phyloP scores from a whole-genome alignment of 2,329 filamentous ascomycete species.

The Talaromyces sp. region DNA sequence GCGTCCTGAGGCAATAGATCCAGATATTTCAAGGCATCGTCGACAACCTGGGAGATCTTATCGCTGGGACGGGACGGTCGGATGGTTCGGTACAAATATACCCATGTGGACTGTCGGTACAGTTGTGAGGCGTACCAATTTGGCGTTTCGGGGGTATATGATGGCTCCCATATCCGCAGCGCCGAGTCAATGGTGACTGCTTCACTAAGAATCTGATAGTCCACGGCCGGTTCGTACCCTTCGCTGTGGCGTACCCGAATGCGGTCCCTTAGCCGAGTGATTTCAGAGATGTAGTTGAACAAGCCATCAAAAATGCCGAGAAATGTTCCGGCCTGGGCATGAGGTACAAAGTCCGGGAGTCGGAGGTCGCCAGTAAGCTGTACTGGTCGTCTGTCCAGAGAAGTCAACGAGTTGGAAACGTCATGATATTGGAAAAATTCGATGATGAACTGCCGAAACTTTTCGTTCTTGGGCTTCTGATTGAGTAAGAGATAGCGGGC shows the following conservation, averaged over 20 bases:
- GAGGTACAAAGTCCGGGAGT: constrained; percentile 53
- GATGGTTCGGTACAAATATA: constrained; percentile 61
- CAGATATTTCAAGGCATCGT: constrained; percentile 57
- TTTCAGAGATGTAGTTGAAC: constrained; percentile 73
- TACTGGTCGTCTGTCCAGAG: constrained; percentile 51
- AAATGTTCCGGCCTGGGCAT: constrained; percentile 57
- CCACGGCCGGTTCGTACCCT: constrained; percentile 63
- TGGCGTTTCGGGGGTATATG: constrained; percentile 49
- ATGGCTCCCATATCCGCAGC: constrained; percentile 71
- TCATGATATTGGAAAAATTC: constrained; percentile 84
- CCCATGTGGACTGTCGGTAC: constrained; percentile 61
- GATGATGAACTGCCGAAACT: constrained; percentile 68
- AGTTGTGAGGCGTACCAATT: constrained; percentile 57
- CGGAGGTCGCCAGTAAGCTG: constrained; percentile 53
- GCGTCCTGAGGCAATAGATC: constrained; percentile 53
- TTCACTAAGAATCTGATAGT: constrained; percentile 68
- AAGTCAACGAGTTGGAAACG: constrained; percentile 57
- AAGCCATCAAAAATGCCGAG: constrained; percentile 80
- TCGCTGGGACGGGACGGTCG: constrained; percentile 54
- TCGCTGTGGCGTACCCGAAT: constrained; percentile 66
- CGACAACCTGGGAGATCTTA: constrained; percentile 56
- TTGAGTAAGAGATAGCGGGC: constrained; percentile 68
- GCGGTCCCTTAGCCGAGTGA: constrained; percentile 70
- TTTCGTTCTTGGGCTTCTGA: constrained; percentile 59
- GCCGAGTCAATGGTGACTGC: constrained; percentile 72